Percentiles rank a stretch among this genome's conserved stretches.
phyloP scores from a whole-genome alignment of 129 eudicot genomes.

The Arctium lappa region DNA sequence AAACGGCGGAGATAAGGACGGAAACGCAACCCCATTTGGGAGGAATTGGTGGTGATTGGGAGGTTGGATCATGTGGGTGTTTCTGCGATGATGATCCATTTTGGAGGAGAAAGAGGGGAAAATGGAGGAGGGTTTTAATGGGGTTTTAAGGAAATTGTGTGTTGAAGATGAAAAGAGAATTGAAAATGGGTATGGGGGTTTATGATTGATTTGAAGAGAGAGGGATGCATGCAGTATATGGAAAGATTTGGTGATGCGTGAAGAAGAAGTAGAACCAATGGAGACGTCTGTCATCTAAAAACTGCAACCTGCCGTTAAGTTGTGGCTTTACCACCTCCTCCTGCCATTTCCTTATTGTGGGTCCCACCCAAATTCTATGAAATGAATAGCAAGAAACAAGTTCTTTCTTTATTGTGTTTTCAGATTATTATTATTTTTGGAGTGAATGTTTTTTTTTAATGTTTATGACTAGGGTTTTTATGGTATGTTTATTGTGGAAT shows the following conservation, averaged over 20 bases:
- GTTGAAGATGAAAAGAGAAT: neutral
- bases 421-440: too few species aligned
- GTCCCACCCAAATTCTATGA: neutral
- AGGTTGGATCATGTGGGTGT: constrained; percentile 1
- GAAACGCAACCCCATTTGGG: constrained; percentile 7
- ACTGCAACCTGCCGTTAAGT: constrained; percentile 34
- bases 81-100: neutral
- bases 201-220: constrained; percentile 4
- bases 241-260: constrained; percentile 44
- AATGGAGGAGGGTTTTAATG: constrained; percentile 11
- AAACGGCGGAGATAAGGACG: constrained; percentile 5
- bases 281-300: constrained; percentile 17
- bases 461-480: too few species aligned
- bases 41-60: neutral
- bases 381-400: too few species aligned
- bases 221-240: constrained; percentile 51
- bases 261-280: constrained; percentile 27
- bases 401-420: too few species aligned
- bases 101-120: neutral
- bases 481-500: too few species aligned
- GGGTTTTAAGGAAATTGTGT: constrained; percentile 15
- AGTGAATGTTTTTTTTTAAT: too few species aligned
- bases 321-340: neutral
- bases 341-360: constrained; percentile 8
- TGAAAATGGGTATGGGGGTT: neutral